Conservation (phyloP, 176 grass and related monocot species). For the Hyparrhenia diplandra region DNA sequence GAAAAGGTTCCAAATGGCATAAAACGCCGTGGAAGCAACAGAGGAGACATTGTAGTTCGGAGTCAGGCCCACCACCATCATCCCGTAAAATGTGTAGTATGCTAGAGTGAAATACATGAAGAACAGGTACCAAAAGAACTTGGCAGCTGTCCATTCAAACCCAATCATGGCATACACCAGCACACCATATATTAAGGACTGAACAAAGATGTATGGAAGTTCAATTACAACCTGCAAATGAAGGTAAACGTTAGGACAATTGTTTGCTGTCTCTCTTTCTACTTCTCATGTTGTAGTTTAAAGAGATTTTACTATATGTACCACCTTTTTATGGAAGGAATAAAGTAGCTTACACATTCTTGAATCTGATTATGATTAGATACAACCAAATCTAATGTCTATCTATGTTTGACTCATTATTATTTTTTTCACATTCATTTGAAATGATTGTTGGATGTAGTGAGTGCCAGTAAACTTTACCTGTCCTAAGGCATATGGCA, state of each 20-base stretch:
- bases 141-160: constrained; percentile 76
- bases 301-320: background rate
- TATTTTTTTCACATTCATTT: background rate
- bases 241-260: background rate
- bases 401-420: background rate
- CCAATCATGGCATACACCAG: constrained; percentile 76
- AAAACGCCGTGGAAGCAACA: constrained; percentile 55
- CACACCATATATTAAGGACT: constrained; percentile 58
- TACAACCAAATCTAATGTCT: background rate
- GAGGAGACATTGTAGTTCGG: constrained; percentile 65
- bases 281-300: background rate
- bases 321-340: background rate
- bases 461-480: constrained; percentile 33
- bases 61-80: constrained; percentile 80
- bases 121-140: constrained; percentile 88
- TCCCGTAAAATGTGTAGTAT: constrained; percentile 84
- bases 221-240: constrained; percentile 67
- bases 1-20: constrained; percentile 75
- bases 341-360: background rate
- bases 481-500: constrained; percentile 81
- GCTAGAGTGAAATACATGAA: constrained; percentile 88
- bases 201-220: constrained; percentile 71
- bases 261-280: background rate
- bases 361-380: constrained; percentile 15
- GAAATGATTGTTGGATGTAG: background rate